Percentiles rank a stretch among this genome's conserved stretches.
phyloP scores from a whole-genome alignment of 495 filamentous ascomycete genomes.

The Poronia punctata region DNA sequence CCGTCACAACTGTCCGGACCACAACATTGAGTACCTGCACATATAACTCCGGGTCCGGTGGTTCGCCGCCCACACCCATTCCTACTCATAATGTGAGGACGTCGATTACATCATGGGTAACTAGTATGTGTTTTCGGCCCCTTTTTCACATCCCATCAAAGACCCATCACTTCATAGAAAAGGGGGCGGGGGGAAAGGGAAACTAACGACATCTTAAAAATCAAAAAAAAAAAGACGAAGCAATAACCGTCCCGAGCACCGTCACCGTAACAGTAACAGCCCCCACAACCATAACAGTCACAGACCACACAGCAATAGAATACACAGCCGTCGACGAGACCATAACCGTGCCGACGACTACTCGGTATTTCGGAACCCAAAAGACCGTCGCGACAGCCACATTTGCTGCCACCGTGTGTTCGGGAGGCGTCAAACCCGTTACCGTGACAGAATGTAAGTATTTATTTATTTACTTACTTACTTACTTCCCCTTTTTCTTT shows the following conservation, averaged over 20 bases:
- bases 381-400: slow-evolving; percentile 14
- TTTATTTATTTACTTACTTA: background rate
- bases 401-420: slow-evolving; percentile 14
- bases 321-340: background rate
- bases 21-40: background rate
- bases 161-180: too few species aligned
- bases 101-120: background rate
- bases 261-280: background rate
- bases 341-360: slow-evolving; percentile 1
- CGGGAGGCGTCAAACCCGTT: slow-evolving; percentile 10
- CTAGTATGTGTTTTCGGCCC: background rate
- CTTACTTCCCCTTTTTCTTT: too few species aligned
- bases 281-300: background rate
- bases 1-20: background rate
- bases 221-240: too few species aligned
- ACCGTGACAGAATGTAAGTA: slow-evolving; percentile 18
- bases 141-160: background rate
- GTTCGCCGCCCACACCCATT: background rate
- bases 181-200: too few species aligned
- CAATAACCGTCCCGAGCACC: slow-evolving; percentile 1
- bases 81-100: background rate
- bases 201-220: too few species aligned
- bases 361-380: background rate
- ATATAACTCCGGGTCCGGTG: background rate
- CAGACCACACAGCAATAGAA: background rate